Percentiles rank a stretch among this genome's conserved stretches.
phyloP scores from a whole-genome alignment of 1,139 yeast species.

The Williopsis jadinii region DNA sequence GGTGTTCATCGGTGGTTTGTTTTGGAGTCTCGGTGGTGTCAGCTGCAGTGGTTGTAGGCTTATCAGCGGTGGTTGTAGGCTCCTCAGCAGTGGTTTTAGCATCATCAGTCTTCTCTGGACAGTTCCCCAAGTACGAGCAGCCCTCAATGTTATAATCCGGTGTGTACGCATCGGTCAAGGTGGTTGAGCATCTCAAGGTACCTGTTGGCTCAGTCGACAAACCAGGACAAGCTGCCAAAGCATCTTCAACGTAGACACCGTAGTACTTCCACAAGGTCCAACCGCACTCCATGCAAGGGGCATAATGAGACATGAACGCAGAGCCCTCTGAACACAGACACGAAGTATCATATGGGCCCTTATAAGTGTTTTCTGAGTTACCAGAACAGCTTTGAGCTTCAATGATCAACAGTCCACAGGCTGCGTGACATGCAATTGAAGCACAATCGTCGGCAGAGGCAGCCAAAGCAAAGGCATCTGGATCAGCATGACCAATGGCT shows the following conservation, averaged over 20 bases:
- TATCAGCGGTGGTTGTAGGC: no score
- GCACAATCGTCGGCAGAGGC: slow-evolving; percentile 18
- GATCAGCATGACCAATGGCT: slow-evolving; percentile 17
- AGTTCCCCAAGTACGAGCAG: slow-evolving; percentile 5
- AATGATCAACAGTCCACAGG: slow-evolving; percentile 14
- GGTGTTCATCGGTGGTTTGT: slow-evolving; percentile 2
- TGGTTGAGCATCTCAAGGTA: slow-evolving; percentile 16
- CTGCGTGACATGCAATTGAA: slow-evolving; percentile 12
- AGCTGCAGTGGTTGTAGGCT: background rate
- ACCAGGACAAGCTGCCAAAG: slow-evolving; percentile 13
- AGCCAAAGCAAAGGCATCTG: slow-evolving; percentile 16
- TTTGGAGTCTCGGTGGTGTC: slow-evolving; percentile 1
- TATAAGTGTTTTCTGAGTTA: slow-evolving; percentile 10
- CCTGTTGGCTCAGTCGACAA: slow-evolving; percentile 24
- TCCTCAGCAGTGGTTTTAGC: background rate
- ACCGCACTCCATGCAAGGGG: slow-evolving; percentile 25
- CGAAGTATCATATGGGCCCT: slow-evolving; percentile 14
- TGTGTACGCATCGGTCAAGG: slow-evolving; percentile 20
- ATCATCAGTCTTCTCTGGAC: slow-evolving; percentile 1
- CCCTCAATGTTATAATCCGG: slow-evolving; percentile 8
- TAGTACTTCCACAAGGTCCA: slow-evolving; percentile 27
- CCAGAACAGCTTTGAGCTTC: slow-evolving; percentile 7
- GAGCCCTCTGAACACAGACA: slow-evolving; percentile 8
- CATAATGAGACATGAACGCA: slow-evolving; percentile 4
- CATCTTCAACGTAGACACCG: slow-evolving; percentile 5